Percentiles rank a stretch among this genome's conserved stretches.
phyloP scores from a whole-genome alignment of 2,329 filamentous ascomycete species.

The Botrytis fabae region DNA sequence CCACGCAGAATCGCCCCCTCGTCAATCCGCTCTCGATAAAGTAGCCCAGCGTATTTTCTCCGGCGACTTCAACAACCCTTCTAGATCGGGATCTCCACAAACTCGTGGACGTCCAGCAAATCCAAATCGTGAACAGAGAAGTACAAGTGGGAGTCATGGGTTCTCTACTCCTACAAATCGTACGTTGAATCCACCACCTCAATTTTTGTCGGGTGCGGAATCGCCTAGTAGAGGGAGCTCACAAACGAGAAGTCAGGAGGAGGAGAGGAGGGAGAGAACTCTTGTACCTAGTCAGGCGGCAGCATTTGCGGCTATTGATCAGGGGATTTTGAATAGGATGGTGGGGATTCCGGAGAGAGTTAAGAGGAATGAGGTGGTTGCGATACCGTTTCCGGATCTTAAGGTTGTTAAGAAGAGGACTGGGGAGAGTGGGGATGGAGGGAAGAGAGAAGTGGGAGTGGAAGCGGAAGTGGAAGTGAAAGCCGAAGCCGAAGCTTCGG shows the following conservation, averaged over 20 bases:
- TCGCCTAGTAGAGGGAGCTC: conserved; percentile 33
- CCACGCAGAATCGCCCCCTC: conserved; percentile 53
- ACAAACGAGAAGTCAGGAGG: conserved; percentile 22
- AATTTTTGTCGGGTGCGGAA: conserved; percentile 33
- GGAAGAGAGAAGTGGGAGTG: neutral
- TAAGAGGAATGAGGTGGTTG: conserved; percentile 42
- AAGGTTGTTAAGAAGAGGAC: conserved; percentile 41
- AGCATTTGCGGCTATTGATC: conserved; percentile 64
- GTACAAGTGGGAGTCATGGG: conserved; percentile 33
- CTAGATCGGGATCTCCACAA: conserved; percentile 39
- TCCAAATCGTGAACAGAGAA: conserved; percentile 24
- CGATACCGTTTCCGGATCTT: conserved; percentile 49
- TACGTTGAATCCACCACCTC: conserved; percentile 30
- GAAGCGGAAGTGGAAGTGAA: neutral
- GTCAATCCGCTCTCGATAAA: conserved; percentile 57
- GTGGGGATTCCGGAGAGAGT: conserved; percentile 49
- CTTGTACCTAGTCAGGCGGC: conserved; percentile 51
- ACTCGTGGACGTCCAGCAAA: conserved; percentile 36
- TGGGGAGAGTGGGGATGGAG: conserved; percentile 35
- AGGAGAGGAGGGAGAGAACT: conserved; percentile 5
- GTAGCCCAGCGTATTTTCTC: conserved; percentile 63
- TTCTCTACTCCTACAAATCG: conserved; percentile 33
- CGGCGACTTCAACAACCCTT: conserved; percentile 44
- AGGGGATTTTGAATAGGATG: conserved; percentile 58
- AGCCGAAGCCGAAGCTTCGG: neutral